phyloP scores from a whole-genome alignment of 441 rosid genomes.

The Gossypium davidsonii region DNA sequence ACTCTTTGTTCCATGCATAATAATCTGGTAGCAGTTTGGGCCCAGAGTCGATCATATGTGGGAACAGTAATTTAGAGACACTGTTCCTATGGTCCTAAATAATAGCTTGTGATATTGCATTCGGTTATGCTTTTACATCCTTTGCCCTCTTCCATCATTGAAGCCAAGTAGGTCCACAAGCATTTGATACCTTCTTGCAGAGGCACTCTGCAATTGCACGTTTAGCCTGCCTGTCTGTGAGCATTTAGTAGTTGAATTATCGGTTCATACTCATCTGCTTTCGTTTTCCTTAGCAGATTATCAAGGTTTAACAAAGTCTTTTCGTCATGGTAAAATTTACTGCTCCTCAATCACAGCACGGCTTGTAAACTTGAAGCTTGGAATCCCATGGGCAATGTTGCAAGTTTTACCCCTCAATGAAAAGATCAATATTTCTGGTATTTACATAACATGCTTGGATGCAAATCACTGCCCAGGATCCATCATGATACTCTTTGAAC shows the following conservation, averaged over 20 bases:
- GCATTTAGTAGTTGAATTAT: neutral
- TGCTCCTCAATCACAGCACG: slow-evolving; percentile 81
- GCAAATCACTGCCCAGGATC: slow-evolving; percentile 98
- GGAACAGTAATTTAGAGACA: neutral
- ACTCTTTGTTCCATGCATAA: neutral
- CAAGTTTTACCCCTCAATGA: slow-evolving; percentile 68
- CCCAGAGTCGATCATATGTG: neutral
- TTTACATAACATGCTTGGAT: slow-evolving; percentile 72
- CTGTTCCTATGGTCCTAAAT: neutral
- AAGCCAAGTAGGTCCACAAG: neutral
- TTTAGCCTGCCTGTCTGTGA: neutral
- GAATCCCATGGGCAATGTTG: slow-evolving; percentile 76
- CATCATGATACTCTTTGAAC: slow-evolving; percentile 73
- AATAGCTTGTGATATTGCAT: neutral
- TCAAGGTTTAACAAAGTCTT: slow-evolving; percentile 87
- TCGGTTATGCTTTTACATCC: neutral
- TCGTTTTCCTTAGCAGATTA: slow-evolving; percentile 55
- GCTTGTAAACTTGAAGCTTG: slow-evolving; percentile 79
- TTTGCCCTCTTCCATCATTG: neutral
- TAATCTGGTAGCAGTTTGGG: neutral
- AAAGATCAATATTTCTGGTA: slow-evolving; percentile 55
- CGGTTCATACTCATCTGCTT: neutral
- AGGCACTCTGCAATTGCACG: neutral
- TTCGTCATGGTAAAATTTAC: slow-evolving; percentile 82
- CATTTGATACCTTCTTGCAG: slow-evolving; percentile 6